Percentiles rank a stretch among this genome's conserved stretches.
phyloP scores from a whole-genome alignment of 2,329 filamentous ascomycete species.

The Colletotrichum tropicicola region DNA sequence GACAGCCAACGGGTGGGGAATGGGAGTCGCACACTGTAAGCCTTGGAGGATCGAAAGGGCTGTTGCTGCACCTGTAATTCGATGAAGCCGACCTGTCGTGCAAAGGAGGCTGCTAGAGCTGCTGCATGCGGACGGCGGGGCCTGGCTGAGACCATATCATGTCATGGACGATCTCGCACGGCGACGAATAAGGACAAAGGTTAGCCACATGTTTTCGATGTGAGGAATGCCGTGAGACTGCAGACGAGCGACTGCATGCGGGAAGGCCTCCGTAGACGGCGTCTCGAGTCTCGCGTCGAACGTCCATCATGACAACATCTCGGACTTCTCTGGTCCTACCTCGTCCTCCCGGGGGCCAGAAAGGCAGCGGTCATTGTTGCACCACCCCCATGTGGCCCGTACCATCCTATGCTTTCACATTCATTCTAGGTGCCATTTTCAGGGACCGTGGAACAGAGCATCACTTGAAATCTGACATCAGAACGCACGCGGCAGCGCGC shows the following conservation, averaged over 20 bases:
- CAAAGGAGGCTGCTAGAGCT: constrained; percentile 14
- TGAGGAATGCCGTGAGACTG: constrained; percentile 6
- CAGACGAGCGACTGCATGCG: constrained; percentile 14
- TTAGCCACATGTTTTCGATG: constrained; percentile 20
- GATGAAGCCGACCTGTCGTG: constrained; percentile 14
- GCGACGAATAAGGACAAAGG: constrained; percentile 25
- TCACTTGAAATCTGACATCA: constrained; percentile 17
- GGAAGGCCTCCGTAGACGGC: constrained; percentile 3
- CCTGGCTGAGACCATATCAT: constrained; percentile 19
- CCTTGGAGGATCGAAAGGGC: constrained; percentile 1
- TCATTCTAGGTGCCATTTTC: neutral
- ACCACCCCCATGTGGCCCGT: neutral
- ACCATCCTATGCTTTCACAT: neutral
- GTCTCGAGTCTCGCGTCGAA: neutral
- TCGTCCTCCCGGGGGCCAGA: neutral
- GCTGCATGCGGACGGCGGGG: constrained; percentile 19
- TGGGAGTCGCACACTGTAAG: constrained; percentile 8
- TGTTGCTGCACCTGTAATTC: constrained; percentile 11
- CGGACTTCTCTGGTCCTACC: neutral
- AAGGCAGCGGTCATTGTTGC: neutral
- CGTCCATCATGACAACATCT: constrained; percentile 11
- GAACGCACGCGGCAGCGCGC: constrained; percentile 11
- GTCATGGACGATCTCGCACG: constrained; percentile 16
- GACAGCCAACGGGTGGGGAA: neutral
- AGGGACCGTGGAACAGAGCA: constrained; percentile 15